Percentiles rank a stretch among this genome's conserved stretches.
Conservation (phyloP, 1,284 basidiomycete species). For the Coniophora puteana region DNA sequence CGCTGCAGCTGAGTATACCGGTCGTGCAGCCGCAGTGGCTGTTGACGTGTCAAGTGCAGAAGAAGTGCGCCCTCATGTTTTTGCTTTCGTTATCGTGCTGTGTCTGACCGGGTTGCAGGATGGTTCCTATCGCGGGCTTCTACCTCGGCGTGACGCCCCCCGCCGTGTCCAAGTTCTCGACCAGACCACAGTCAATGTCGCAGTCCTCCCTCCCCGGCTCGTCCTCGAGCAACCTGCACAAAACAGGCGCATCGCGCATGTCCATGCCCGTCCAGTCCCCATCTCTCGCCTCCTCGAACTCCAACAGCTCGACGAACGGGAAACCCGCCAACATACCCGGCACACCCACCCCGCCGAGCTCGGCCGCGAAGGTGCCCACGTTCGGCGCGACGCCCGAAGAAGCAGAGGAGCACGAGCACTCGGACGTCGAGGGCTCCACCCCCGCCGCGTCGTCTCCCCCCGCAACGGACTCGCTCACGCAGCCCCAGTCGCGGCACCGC, state of each 20-base stretch:
- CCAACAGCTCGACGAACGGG: slow-evolving; percentile 21
- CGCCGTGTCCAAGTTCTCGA: slow-evolving; percentile 43
- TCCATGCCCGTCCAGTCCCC: slow-evolving; percentile 52
- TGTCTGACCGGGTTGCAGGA: slow-evolving; percentile 41
- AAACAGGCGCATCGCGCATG: slow-evolving; percentile 42
- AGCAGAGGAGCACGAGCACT: slow-evolving; percentile 25
- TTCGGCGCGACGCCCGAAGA: slow-evolving; percentile 54
- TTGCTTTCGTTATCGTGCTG: slow-evolving; percentile 1
- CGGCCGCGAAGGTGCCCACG: slow-evolving; percentile 16
- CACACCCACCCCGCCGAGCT: slow-evolving; percentile 16
- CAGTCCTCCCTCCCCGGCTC: slow-evolving; percentile 50
- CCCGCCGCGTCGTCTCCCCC: not conserved
- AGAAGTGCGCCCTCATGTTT: slow-evolving; percentile 51
- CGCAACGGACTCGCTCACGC: slow-evolving; percentile 10
- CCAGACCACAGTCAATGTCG: slow-evolving; percentile 73
- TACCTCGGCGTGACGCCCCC: slow-evolving; percentile 69
- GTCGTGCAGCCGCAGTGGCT: slow-evolving; percentile 91
- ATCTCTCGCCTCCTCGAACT: slow-evolving; percentile 31
- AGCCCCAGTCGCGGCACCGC: slow-evolving; percentile 34
- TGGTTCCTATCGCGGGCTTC: slow-evolving; percentile 81
- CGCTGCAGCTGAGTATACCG: slow-evolving; percentile 85
- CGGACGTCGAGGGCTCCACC: slow-evolving; percentile 11
- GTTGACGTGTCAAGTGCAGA: slow-evolving; percentile 78
- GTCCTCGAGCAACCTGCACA: slow-evolving; percentile 31
- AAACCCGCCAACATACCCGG: slow-evolving; percentile 20